phyloP scores from a whole-genome alignment of 2,329 filamentous ascomycete genomes.

The Exophiala phaeomuriformis region DNA sequence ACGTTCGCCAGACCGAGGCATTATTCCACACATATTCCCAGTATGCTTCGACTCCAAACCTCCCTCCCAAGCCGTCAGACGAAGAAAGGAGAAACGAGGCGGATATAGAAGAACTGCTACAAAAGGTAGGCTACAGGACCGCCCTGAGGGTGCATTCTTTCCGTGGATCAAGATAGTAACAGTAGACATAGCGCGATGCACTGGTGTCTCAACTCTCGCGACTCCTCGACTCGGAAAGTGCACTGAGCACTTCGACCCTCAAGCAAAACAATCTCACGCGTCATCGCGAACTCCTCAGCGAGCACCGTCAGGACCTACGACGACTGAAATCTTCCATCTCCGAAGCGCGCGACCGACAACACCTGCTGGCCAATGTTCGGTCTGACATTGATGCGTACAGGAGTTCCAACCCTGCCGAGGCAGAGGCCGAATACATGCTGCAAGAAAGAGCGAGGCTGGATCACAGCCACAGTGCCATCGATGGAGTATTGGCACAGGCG shows the following conservation, averaged over 20 bases:
- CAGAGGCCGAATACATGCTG: conserved; percentile 95
- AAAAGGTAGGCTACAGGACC: conserved; percentile 53
- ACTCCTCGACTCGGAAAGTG: conserved; percentile 85
- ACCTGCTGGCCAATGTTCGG: conserved; percentile 82
- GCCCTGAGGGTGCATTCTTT: too few species aligned
- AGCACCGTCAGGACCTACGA: conserved; percentile 75
- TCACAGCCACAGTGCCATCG: conserved; percentile 79
- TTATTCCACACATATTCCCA: conserved; percentile 70
- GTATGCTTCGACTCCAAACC: conserved; percentile 70
- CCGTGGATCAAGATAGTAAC: neutral
- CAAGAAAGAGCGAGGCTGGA: conserved; percentile 80
- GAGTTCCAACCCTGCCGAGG: conserved; percentile 68
- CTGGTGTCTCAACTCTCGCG: conserved; percentile 76
- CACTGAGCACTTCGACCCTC: conserved; percentile 79
- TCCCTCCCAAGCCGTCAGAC: conserved; percentile 74
- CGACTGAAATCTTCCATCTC: conserved; percentile 66
- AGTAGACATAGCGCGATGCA: conserved; percentile 59
- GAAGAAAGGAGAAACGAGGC: conserved; percentile 74
- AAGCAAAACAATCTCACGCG: conserved; percentile 94
- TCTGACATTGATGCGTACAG: conserved; percentile 89
- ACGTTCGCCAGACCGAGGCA: conserved; percentile 62
- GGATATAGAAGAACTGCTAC: conserved; percentile 75
- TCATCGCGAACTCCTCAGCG: conserved; percentile 79
- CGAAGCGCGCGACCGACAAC: conserved; percentile 76
- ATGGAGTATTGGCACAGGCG: conserved; percentile 85